A percentile compares a stretch with the other conserved stretches of the same genome.
Evolutionary conservation across 2,329 filamentous ascomycete genomes (phyloP).

Genomic region (Alternaria conjuncta): DNA sequence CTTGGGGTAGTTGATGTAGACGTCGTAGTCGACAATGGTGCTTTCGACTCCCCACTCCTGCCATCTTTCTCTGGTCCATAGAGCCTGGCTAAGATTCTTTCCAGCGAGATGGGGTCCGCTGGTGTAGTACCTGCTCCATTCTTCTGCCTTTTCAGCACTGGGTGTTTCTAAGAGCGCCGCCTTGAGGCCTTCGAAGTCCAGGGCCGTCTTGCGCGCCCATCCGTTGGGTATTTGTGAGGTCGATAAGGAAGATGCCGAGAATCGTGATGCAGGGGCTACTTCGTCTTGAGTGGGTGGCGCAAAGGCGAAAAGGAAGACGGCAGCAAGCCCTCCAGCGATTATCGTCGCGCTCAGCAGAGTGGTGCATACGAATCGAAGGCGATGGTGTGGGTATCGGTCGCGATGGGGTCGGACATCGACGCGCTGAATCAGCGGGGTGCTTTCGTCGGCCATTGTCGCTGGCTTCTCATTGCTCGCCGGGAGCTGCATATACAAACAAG

Average conservation of each 20-base stretch:
- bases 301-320: slow-evolving; percentile 49
- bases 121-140: slow-evolving; percentile 60
- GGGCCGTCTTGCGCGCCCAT: slow-evolving; percentile 54
- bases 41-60: slow-evolving; percentile 56
- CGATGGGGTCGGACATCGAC: slow-evolving; percentile 62
- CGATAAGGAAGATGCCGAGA: slow-evolving; percentile 20
- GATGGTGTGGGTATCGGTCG: slow-evolving; percentile 61
- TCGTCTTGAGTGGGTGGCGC: slow-evolving; percentile 43
- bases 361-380: slow-evolving; percentile 70
- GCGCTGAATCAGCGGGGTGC: slow-evolving; percentile 71
- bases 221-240: slow-evolving; percentile 37
- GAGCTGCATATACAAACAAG: slow-evolving; percentile 18
- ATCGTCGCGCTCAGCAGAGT: slow-evolving; percentile 55
- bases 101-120: slow-evolving; percentile 59
- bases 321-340: slow-evolving; percentile 46
- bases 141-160: slow-evolving; percentile 56
- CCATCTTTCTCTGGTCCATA: slow-evolving; percentile 60
- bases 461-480: slow-evolving; percentile 34
- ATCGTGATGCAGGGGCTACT: slow-evolving; percentile 5
- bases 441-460: slow-evolving; percentile 59
- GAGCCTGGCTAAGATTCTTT: slow-evolving; percentile 59
- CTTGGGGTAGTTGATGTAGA: slow-evolving; percentile 60
- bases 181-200: slow-evolving; percentile 63
- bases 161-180: slow-evolving; percentile 62
- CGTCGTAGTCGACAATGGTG: slow-evolving; percentile 57